Percentiles rank a stretch among this genome's conserved stretches.
These are phyloP conservation scores for Tieghemiomyces parasiticus DNA, from an alignment of 192 early-diverging fungal genomes.

Conservation along the genomic window DNA sequence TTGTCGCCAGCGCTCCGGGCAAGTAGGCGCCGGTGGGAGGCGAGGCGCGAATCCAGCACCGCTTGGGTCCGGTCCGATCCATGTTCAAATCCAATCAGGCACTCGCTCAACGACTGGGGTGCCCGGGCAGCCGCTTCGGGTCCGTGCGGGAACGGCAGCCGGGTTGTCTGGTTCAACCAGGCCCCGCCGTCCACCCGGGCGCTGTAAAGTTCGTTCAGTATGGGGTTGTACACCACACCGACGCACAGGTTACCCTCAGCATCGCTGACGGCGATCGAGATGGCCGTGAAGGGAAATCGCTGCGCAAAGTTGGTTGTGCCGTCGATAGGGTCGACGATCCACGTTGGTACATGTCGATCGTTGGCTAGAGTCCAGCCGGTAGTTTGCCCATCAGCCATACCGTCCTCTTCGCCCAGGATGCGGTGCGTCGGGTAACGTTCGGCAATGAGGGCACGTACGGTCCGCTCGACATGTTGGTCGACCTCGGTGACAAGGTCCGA, in stretches of 20 bases:
- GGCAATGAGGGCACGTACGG: slow-evolving; percentile 44
- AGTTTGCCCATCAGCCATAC: no score
- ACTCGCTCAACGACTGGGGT: slow-evolving; percentile 49
- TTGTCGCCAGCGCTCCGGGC: slow-evolving; percentile 24
- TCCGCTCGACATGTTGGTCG: slow-evolving; percentile 65
- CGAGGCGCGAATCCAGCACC: slow-evolving; percentile 49
- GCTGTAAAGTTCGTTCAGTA: slow-evolving; percentile 60
- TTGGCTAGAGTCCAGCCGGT: slow-evolving; percentile 36
- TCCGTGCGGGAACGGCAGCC: slow-evolving; percentile 40
- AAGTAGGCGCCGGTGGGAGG: slow-evolving; percentile 48
- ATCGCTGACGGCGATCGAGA: slow-evolving; percentile 75
- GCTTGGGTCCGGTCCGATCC: slow-evolving; percentile 48
- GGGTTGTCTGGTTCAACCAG: slow-evolving; percentile 33
- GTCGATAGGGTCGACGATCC: slow-evolving; percentile 84
- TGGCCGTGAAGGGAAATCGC: slow-evolving; percentile 70
- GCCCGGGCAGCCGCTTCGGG: no score
- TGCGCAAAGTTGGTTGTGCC: slow-evolving; percentile 69
- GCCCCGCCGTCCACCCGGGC: slow-evolving; percentile 48
- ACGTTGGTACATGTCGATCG: slow-evolving; percentile 69
- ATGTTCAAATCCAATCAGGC: slow-evolving; percentile 71
- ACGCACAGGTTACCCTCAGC: slow-evolving; percentile 59
- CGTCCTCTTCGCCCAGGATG: slow-evolving; percentile 78
- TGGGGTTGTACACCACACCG: slow-evolving; percentile 84
- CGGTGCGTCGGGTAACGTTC: slow-evolving; percentile 46
- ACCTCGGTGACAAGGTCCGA: slow-evolving; percentile 76